Conservation (phyloP, 2,329 filamentous ascomycete species). For the Aspergillus brasiliensis region DNA sequence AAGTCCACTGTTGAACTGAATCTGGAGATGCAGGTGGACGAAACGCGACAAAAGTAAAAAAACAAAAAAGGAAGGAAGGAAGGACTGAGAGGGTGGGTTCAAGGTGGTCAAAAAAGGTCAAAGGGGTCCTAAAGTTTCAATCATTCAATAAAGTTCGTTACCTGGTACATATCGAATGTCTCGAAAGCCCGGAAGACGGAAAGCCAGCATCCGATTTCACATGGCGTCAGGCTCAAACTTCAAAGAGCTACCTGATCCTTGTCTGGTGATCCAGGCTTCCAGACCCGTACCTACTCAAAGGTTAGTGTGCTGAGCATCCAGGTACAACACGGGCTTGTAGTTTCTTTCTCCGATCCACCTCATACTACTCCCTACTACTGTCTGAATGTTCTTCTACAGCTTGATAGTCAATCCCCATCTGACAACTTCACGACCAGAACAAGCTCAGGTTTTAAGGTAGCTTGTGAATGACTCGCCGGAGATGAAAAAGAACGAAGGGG, state of each 20-base stretch:
- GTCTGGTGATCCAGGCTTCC: background rate
- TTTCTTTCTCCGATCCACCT: too few species aligned
- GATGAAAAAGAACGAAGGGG: too few species aligned
- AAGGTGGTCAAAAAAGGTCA: background rate
- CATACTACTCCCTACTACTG: too few species aligned
- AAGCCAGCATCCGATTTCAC: background rate
- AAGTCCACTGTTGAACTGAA: background rate
- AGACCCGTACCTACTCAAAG: background rate
- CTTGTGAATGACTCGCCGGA: too few species aligned
- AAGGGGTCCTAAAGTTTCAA: background rate
- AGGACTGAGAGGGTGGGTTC: background rate
- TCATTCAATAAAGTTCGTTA: background rate
- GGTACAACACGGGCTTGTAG: too few species aligned
- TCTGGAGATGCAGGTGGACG: background rate
- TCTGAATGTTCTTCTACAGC: too few species aligned
- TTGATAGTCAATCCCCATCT: too few species aligned
- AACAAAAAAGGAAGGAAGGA: background rate
- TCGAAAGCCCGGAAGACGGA: background rate
- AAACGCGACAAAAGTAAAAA: background rate
- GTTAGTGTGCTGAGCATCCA: too few species aligned
- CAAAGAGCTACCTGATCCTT: background rate
- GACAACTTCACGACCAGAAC: too few species aligned
- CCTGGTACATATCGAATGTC: background rate
- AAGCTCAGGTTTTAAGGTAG: too few species aligned
- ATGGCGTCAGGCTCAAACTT: background rate